A percentile compares a stretch with the other conserved stretches of the same genome.
These are phyloP conservation scores for Parachaetomium inaequale DNA, from an alignment of 495 filamentous ascomycete genomes.

Conservation along the genomic window DNA sequence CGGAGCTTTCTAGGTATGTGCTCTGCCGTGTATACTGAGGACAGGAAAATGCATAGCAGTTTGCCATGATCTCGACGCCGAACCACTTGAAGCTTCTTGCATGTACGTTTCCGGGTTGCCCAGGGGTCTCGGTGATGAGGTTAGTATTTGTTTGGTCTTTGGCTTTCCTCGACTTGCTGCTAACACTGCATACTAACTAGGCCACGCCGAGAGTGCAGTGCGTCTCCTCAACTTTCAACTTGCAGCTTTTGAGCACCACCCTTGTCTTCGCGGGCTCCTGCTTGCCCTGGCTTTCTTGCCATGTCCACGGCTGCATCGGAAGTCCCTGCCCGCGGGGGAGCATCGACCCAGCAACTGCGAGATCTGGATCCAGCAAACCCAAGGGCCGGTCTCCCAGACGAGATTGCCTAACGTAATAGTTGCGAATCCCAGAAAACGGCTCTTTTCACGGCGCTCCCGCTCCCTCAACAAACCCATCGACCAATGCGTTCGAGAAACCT, in stretches of 20 bases:
- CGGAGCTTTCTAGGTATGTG: constrained; percentile 18
- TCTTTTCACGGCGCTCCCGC: too few relatives aligned
- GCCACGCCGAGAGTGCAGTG: not conserved
- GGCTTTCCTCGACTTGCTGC: too few relatives aligned
- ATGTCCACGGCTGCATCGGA: not conserved
- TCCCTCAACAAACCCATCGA: not conserved
- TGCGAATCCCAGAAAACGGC: too few relatives aligned
- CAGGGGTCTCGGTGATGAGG: not conserved
- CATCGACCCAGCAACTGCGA: not conserved
- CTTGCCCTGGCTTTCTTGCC: too few relatives aligned
- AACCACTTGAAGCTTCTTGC: not conserved
- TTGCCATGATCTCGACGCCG: not conserved
- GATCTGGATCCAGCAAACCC: not conserved
- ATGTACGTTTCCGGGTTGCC: not conserved
- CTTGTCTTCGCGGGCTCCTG: not conserved
- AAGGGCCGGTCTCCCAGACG: not conserved
- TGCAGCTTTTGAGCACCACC: not conserved
- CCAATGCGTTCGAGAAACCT: not conserved
- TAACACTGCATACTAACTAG: not conserved
- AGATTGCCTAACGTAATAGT: too few relatives aligned
- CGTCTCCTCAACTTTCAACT: not conserved
- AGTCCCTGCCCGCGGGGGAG: not conserved
- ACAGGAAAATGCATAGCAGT: constrained; percentile 17
- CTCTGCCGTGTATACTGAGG: constrained; percentile 17
- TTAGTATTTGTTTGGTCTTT: not conserved